These are phyloP conservation scores for Ogataea corticis DNA, from an alignment of 805 yeast species.

Conservation along the genomic window DNA sequence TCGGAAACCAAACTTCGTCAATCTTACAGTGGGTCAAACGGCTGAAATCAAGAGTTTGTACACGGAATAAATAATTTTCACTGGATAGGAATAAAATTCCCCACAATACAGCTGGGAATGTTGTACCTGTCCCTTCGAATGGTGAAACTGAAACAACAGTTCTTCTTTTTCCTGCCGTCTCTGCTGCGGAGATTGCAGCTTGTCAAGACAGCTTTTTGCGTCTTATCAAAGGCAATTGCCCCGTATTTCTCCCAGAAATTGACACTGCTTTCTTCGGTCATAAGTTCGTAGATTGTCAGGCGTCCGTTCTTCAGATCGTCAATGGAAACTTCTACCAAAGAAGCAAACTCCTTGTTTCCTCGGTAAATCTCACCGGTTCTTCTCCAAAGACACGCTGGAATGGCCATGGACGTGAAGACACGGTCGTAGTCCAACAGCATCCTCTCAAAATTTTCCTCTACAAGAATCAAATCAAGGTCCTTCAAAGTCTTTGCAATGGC, in stretches of 20 bases:
- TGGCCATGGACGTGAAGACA: constrained; percentile 95
- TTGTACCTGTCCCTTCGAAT: constrained; percentile 90
- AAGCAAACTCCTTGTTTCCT: constrained; percentile 95
- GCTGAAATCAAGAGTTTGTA: constrained; percentile 4
- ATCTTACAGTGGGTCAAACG: constrained; percentile 10
- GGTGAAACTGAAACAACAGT: constrained; percentile 93
- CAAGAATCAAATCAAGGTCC: constrained; percentile 87
- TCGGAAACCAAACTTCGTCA: constrained; percentile 8
- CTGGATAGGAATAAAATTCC: constrained; percentile 84
- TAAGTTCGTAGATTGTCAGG: constrained; percentile 85
- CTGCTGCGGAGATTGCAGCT: constrained; percentile 84
- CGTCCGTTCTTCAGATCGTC: constrained; percentile 93
- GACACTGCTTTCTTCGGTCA: constrained; percentile 95
- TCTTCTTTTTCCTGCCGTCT: constrained; percentile 75
- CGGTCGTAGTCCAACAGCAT: constrained; percentile 92
- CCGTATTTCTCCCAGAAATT: constrained; percentile 98
- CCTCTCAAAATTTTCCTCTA: constrained; percentile 92
- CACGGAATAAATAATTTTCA: constrained; percentile 29
- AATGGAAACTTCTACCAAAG: constrained; percentile 82
- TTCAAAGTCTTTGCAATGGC: constrained; percentile 88
- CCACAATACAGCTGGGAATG: constrained; percentile 94
- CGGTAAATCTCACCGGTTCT: constrained; percentile 95
- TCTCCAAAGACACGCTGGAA: constrained; percentile 96
- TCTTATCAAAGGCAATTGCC: constrained; percentile 92
- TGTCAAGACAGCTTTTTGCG: constrained; percentile 91